Conservation (phyloP, 2,329 filamentous ascomycete species). For the Nigrospora oryzae region DNA sequence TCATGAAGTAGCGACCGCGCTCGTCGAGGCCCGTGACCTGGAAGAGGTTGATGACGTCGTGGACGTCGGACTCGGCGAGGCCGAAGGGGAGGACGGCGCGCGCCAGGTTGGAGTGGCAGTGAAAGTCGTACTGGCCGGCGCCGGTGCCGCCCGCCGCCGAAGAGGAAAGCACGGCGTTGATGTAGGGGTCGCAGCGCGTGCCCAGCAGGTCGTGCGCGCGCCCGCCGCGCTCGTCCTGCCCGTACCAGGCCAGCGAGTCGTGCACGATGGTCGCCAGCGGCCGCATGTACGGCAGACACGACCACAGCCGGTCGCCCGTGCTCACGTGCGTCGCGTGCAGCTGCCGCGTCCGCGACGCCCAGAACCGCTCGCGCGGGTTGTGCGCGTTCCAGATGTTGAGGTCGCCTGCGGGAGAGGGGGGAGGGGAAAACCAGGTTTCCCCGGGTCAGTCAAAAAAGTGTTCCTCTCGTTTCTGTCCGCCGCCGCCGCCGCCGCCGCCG, state of each 20-base stretch:
- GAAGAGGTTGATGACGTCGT: constrained; percentile 81
- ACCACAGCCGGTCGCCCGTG: constrained; percentile 69
- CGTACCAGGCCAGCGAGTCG: constrained; percentile 58
- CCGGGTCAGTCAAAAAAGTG: neutral
- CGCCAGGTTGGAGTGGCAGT: constrained; percentile 76
- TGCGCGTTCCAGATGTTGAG: constrained; percentile 73
- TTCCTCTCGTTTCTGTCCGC: no score
- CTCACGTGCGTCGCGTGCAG: constrained; percentile 69
- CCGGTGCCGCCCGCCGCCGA: constrained; percentile 24
- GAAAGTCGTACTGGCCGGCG: constrained; percentile 66
- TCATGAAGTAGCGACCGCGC: constrained; percentile 70
- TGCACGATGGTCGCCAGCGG: constrained; percentile 63
- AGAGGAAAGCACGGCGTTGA: constrained; percentile 56
- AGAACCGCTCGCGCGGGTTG: constrained; percentile 75
- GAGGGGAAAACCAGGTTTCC: neutral
- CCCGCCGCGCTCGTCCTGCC: constrained; percentile 53
- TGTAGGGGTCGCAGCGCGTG: constrained; percentile 78
- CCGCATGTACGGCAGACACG: constrained; percentile 65
- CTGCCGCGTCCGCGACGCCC: constrained; percentile 72
- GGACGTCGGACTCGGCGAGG: constrained; percentile 64
- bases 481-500: no score
- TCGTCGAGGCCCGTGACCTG: constrained; percentile 73
- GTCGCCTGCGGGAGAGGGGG: constrained; percentile 41
- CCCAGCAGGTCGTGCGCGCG: constrained; percentile 72
- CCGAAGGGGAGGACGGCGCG: constrained; percentile 63